A percentile compares a stretch with the other conserved stretches of the same genome.
These are phyloP conservation scores for Solanum medicagineum DNA, from an alignment of 257 asterid species.

Conservation along the genomic window DNA sequence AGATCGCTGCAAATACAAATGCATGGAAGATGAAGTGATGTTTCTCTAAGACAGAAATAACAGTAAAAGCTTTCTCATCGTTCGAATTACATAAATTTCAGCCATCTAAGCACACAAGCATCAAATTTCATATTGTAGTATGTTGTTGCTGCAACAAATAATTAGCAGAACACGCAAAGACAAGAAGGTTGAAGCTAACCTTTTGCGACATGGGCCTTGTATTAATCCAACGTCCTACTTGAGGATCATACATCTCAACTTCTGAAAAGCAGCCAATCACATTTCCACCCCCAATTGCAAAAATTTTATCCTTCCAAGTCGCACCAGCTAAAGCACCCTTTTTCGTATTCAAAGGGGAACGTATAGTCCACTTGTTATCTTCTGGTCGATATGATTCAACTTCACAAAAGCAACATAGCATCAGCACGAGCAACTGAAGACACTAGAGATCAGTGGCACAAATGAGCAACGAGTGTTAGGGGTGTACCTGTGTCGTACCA, in stretches of 20 bases:
- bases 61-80: not conserved
- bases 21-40: not conserved
- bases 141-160: not conserved
- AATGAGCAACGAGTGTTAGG: not conserved
- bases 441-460: not conserved
- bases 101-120: not conserved
- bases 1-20: slow-evolving; percentile 35
- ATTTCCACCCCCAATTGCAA: slow-evolving; percentile 72
- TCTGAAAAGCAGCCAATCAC: slow-evolving; percentile 43
- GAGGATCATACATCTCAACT: slow-evolving; percentile 70
- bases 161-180: not conserved
- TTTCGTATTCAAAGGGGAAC: slow-evolving; percentile 39
- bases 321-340: slow-evolving; percentile 76
- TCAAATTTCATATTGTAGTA: not conserved
- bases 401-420: slow-evolving; percentile 14
- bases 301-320: slow-evolving; percentile 37
- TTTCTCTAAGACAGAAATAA: not conserved
- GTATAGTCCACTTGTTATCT: slow-evolving; percentile 41
- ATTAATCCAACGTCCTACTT: slow-evolving; percentile 60
- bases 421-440: not conserved
- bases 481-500: slow-evolving; percentile 65
- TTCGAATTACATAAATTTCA: not conserved
- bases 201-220: slow-evolving; percentile 68
- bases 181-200: slow-evolving; percentile 22
- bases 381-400: slow-evolving; percentile 65